Percentiles rank a stretch among this genome's conserved stretches.
These are phyloP conservation scores for Leccinum ochraceum DNA, from an alignment of 768 basidiomycete species.

Conservation along the genomic window DNA sequence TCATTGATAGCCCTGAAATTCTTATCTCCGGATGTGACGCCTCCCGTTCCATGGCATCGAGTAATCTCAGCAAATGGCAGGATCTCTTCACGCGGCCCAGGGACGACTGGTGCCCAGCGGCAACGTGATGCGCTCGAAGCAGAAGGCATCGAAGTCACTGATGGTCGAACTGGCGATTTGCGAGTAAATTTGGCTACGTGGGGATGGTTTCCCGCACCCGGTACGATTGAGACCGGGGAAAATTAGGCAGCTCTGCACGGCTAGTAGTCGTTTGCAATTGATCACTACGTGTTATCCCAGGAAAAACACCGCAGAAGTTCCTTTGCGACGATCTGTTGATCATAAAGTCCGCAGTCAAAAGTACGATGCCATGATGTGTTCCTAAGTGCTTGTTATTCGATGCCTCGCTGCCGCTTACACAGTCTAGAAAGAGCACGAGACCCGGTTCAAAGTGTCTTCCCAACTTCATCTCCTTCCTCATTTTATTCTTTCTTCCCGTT, in stretches of 20 bases:
- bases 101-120: slow-evolving; percentile 72
- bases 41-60: slow-evolving; percentile 81
- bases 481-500: not conserved
- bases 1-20: slow-evolving; percentile 69
- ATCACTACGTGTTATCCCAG: not conserved
- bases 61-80: slow-evolving; percentile 69
- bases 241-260: not conserved
- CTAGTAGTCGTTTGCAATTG: not conserved
- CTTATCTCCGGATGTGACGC: slow-evolving; percentile 54
- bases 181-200: slow-evolving; percentile 56
- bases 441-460: not conserved
- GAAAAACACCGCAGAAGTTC: not conserved
- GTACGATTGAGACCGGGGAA: slow-evolving; percentile 24
- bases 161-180: slow-evolving; percentile 54
- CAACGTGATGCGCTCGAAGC: slow-evolving; percentile 77
- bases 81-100: slow-evolving; percentile 83
- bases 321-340: not conserved
- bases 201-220: slow-evolving; percentile 66
- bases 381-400: not conserved
- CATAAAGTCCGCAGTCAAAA: not conserved
- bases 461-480: not conserved
- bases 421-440: not conserved
- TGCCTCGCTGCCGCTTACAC: not conserved
- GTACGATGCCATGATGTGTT: not conserved
- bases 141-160: slow-evolving; percentile 78